A percentile compares a stretch with the other conserved stretches of the same genome.
phyloP scores from a whole-genome alignment of 176 grass and related monocot species.

The Eragrostis curvula region DNA sequence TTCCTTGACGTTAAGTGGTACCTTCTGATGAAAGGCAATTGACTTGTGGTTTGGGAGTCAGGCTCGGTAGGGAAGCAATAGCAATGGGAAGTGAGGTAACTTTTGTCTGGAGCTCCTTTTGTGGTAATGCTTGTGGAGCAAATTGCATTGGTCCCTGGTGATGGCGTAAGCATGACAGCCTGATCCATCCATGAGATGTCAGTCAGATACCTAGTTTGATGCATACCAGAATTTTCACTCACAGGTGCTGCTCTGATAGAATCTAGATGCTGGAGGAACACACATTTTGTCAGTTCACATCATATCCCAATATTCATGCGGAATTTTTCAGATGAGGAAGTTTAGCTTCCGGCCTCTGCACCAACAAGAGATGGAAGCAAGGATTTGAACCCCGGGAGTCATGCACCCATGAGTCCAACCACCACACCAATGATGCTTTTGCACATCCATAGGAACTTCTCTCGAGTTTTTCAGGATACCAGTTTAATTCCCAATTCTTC shows the following conservation, averaged over 20 bases:
- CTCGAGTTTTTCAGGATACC: no score
- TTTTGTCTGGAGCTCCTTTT: conserved; percentile 53
- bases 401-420: no score
- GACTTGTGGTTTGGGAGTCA: conserved; percentile 20
- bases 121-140: conserved; percentile 37
- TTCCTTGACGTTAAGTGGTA: conserved; percentile 45
- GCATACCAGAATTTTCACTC: conserved; percentile 1
- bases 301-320: not conserved
- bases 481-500: not conserved
- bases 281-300: not conserved
- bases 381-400: no score
- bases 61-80: conserved; percentile 41
- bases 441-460: no score
- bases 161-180: conserved; percentile 32
- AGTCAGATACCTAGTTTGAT: conserved; percentile 32
- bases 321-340: no score
- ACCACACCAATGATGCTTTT: no score
- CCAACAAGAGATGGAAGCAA: no score
- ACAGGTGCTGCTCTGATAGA: not conserved
- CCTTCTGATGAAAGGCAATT: conserved; percentile 56
- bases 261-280: not conserved
- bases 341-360: no score
- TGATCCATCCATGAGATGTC: not conserved
- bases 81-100: conserved; percentile 40
- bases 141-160: conserved; percentile 21